Base-by-base conservation (phyloP, 1,284 basidiomycete genomes). In the Cryptococcus sp. region DNA sequence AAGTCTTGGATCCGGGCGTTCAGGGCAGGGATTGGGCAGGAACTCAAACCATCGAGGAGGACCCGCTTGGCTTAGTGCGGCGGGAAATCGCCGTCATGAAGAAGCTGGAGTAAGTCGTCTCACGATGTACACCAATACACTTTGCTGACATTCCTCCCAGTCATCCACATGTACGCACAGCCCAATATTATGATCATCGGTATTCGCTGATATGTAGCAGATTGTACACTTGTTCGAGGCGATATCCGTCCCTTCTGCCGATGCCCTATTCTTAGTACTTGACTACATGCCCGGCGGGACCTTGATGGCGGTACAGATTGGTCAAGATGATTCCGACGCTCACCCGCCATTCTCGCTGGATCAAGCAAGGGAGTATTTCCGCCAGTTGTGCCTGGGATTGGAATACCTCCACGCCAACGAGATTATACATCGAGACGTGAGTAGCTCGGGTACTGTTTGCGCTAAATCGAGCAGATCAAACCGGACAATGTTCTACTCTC, bases 161-260 rank as follows among this genome's bases (percentile, higher is more conserved):
- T 63, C 77, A 78, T 61, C 78, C 76, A 0, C 75, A 78, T 59
- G 76, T 78, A 45, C 48, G 73, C 62, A n/a, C 16, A 47, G 3
- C 20, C 7, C 25, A 37, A 37, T 5, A 17, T n/a, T n/a, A 25
- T 41, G 22, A 15, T 26, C 16, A 26, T 7, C 25, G 17, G 70
- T 50, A 58, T 65, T 58, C 72, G 70, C 56, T 75, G 68, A 62
- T 62, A 55, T 63, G 8, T 34, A 34, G 26, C 74, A 82, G 75
- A 75, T 85, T n/a, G 80, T 82, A 6, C 73, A 75, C 26, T 74
- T 84, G 1, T 81, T 79, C 69, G 83, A 84, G 65, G 83, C 83
- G 2, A 79, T 85, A 39, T 83, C 84, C 25, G 82, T 84, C 3
- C 78, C 81, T 2, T 73, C 73, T 40, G 77, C 79, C 19, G 83